Base-by-base conservation (phyloP, 2,329 filamentous ascomycete genomes). In the Cryphonectria carpinicola region DNA sequence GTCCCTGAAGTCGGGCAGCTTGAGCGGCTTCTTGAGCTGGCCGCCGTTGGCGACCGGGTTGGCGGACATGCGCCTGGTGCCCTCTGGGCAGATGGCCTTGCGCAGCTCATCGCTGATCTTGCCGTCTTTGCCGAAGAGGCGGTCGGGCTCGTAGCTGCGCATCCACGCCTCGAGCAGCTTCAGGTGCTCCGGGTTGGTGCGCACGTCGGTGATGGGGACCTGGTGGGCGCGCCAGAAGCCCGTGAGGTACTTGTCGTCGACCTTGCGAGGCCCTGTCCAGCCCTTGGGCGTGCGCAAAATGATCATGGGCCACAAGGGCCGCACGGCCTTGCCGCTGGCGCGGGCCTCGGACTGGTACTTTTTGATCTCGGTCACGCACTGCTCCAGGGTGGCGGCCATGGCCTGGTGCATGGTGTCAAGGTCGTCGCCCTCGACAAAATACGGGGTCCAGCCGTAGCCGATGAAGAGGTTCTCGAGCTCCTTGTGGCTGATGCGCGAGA, bases 161-260 rank as follows among this genome's bases (percentile, higher is more conserved):
- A 95, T 93, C 92, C 92, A 95, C 41, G 87, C 80, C 80, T 95
- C 92, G 8, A 95, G 85, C 1, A 89, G 73, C 80, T 91, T 88
- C 69, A 94, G 82, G 71, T 93, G 90, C 19, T 86, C 83, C 0
- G 87, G 84, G 77, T 93, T 93, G 35, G 85, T 87, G 49, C 85
- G 84, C 1, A 92, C 90, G 73, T 92, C 90, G 5, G 92, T 86
- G 71, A 95, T 90, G 60, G 92, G 92, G 8, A 95, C 90, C 80
- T 95, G 92, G 77, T 95, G 92, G 25, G 92, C 84, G 60, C 92
- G 87, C 92, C 92, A 95, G 83, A 89, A 94, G n/a, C 92, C 92
- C 75, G 89, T 89, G 10, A 94, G 85, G 74, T 87, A 90, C 77
- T 93, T 90, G 70, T 87, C 87, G 75, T 91, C 90, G 66, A 94